These are phyloP conservation scores for Zygosaccharomyces bailii DNA, from an alignment of 805 yeast species.

Conservation along the genomic window DNA sequence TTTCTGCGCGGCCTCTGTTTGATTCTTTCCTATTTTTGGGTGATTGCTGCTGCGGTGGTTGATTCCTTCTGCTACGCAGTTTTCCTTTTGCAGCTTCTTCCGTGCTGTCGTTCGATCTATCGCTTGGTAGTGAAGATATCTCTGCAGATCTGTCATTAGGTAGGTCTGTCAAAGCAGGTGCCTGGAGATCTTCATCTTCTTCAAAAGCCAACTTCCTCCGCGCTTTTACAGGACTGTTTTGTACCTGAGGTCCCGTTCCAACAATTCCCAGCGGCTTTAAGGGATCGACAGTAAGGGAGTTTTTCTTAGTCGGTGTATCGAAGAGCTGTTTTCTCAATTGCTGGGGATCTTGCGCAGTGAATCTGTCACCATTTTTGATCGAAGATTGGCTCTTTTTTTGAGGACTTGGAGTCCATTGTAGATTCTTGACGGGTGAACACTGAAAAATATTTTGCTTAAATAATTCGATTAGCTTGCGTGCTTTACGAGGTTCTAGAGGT, in stretches of 20 bases:
- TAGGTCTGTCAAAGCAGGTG: conserved; percentile 7
- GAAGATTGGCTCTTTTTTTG: conserved; percentile 22
- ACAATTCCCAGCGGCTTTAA: conserved; percentile 2
- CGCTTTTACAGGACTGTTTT: conserved; percentile 12
- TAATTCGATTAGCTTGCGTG: conserved; percentile 42
- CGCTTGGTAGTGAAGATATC: not conserved
- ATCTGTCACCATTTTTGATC: conserved; percentile 24
- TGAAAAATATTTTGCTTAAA: conserved; percentile 43
- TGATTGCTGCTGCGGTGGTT: conserved; percentile 8
- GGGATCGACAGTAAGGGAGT: conserved; percentile 4
- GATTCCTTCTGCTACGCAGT: not conserved
- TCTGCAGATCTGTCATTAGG: not conserved
- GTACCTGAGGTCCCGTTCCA: too few species aligned
- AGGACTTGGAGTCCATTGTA: conserved; percentile 34
- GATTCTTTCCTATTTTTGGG: conserved; percentile 5
- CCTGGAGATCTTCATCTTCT: conserved; percentile 21
- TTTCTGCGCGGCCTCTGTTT: not conserved
- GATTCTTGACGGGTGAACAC: conserved; percentile 32
- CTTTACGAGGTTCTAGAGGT: conserved; percentile 51
- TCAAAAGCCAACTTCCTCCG: conserved; percentile 37
- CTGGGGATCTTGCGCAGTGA: conserved; percentile 30
- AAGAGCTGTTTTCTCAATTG: conserved; percentile 30
- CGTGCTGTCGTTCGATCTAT: conserved; percentile 7
- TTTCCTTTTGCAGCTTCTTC: not conserved
- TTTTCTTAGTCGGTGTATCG: conserved; percentile 27